Conservation (phyloP, 1,139 yeast species). For the Lizanozyma gosingica region DNA sequence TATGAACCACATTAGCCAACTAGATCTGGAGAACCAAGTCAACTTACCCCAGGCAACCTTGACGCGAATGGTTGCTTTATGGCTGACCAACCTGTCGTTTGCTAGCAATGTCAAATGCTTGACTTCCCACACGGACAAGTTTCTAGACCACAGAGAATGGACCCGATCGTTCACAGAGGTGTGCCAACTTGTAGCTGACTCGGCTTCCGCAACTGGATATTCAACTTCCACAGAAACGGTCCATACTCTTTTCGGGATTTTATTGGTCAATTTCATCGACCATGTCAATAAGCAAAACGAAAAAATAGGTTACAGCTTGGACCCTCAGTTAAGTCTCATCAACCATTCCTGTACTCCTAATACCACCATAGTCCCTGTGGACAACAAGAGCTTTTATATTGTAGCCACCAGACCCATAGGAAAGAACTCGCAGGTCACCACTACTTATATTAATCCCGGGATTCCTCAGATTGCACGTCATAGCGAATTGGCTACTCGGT, state of each 20-base stretch:
- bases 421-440: constrained; percentile 16
- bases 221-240: not conserved
- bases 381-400: constrained; percentile 9
- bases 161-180: not conserved
- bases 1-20: not conserved
- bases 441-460: constrained; percentile 19
- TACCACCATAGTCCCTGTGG: constrained; percentile 14
- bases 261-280: constrained; percentile 17
- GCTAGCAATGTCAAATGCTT: constrained; percentile 1
- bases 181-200: not conserved
- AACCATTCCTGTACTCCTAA: constrained; percentile 27
- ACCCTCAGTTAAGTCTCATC: constrained; percentile 24
- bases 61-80: not conserved
- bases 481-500: constrained; percentile 12
- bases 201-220: constrained; percentile 1
- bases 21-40: not conserved
- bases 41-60: not conserved
- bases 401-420: constrained; percentile 13
- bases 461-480: constrained; percentile 17
- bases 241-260: constrained; percentile 8
- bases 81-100: not conserved
- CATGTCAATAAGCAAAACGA: constrained; percentile 14
- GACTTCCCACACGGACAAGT: constrained; percentile 4
- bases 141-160: not conserved
- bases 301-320: constrained; percentile 24